Conservation (phyloP, 495 filamentous ascomycete genomes). For the Hypoxylon trugodes region DNA sequence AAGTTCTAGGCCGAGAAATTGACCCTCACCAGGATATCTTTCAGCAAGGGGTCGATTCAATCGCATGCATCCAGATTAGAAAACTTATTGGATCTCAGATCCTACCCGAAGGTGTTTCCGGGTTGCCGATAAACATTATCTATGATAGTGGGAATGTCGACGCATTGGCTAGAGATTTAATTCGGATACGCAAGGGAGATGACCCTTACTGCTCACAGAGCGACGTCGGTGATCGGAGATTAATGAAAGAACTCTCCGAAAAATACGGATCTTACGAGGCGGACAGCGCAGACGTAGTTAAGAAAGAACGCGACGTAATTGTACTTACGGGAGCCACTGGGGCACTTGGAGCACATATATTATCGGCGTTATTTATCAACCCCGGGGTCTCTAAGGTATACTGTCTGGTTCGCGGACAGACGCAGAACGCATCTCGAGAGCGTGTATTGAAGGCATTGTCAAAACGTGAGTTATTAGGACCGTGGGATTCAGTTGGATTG, state of each 20-base stretch:
- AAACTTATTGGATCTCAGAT: conserved; percentile 28
- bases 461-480: conserved; percentile 16
- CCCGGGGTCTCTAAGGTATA: conserved; percentile 56
- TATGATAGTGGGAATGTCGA: conserved; percentile 60
- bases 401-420: conserved; percentile 59
- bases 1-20: conserved; percentile 38
- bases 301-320: conserved; percentile 38
- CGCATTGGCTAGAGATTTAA: conserved; percentile 37
- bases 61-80: conserved; percentile 36
- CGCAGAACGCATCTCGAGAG: conserved; percentile 40
- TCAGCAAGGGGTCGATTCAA: conserved; percentile 40
- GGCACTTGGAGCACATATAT: conserved; percentile 62
- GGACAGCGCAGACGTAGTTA: conserved; percentile 13
- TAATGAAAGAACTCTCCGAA: conserved; percentile 23
- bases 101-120: background rate
- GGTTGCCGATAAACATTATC: conserved; percentile 52
- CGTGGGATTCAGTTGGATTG: background rate
- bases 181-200: conserved; percentile 43
- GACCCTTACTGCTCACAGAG: conserved; percentile 32
- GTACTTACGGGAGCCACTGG: conserved; percentile 69
- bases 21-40: conserved; percentile 42
- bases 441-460: conserved; percentile 61
- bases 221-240: background rate
- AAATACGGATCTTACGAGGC: conserved; percentile 8
- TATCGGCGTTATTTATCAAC: conserved; percentile 54